A percentile compares a stretch with the other conserved stretches of the same genome.
phyloP scores from a whole-genome alignment of 2,329 filamentous ascomycete genomes.

The Pseudopithomyces maydicus region DNA sequence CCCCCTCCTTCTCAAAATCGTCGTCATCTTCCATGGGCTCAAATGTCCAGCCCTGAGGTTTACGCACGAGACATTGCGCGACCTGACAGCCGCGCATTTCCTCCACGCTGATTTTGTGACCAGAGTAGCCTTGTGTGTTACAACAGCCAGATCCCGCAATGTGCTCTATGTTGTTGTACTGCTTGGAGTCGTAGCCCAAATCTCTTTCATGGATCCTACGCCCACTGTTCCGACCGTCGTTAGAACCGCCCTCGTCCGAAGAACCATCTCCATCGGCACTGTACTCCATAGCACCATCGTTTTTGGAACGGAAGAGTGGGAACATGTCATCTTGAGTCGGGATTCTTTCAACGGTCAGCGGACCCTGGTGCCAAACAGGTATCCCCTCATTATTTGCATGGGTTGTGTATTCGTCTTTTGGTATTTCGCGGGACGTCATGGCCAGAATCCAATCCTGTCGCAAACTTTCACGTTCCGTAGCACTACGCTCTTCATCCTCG shows the following conservation, averaged over 20 bases:
- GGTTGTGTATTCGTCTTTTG: background rate
- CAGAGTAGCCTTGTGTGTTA: slow-evolving; percentile 9
- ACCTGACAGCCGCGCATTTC: slow-evolving; percentile 16
- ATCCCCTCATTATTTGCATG: background rate
- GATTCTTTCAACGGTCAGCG: background rate
- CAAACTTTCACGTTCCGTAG: background rate
- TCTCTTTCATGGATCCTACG: background rate
- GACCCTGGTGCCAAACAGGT: background rate
- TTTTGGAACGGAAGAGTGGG: slow-evolving; percentile 1
- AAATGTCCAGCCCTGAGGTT: background rate
- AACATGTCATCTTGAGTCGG: slow-evolving; percentile 1
- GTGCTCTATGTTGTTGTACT: slow-evolving; percentile 5
- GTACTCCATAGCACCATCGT: background rate
- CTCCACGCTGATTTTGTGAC: slow-evolving; percentile 12
- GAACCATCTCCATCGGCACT: background rate
- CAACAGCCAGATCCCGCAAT: slow-evolving; percentile 10
- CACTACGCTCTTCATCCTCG: background rate
- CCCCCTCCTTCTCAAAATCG: slow-evolving; percentile 10
- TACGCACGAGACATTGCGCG: slow-evolving; percentile 13
- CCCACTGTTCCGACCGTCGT: too few species aligned
- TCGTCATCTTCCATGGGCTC: slow-evolving; percentile 11
- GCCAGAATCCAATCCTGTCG: background rate
- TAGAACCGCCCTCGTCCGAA: background rate
- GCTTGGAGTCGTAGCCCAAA: background rate
- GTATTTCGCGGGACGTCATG: background rate